Evolutionary conservation across 192 early-diverging fungal species (phyloP), one percentile per base, ranked within the genome.

Genomic region (Coemansia sp.): DNA sequence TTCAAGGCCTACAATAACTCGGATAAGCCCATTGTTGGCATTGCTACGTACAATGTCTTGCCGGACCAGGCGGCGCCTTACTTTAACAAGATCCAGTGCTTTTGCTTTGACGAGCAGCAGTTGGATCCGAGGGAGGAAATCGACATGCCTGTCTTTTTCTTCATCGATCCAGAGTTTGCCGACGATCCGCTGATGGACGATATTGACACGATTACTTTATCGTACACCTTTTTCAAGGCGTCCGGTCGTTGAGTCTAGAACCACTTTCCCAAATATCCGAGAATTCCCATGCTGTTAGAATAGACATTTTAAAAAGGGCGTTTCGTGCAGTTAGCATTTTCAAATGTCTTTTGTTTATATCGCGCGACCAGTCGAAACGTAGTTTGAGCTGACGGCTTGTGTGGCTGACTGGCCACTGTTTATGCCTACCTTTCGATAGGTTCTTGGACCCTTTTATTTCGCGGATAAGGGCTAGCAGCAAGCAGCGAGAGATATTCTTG

Each of bases 71-170:
- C 93, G 0, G 97, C 92, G 12, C 93, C 90, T 68, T 95, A 99
- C 64, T 99, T 99, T 72, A 99, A 99, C 88, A 99, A 99, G 85
- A 95, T 99, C 64, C 97, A 99, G 75, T 99, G 97, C 75, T 99
- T 99, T 69, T 99, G 97, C 77, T 99, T 99, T 85, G 97, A 99
- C 68, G 95, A 98, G 78, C 97, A 99, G 78, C 91, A 89, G 78
- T 82, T 99, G 65, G 85, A 84, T 62, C 90, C 94, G 0, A 87
- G 87, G 10, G 97, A 99, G 78, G 89, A 94, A 59, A 92, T 99
- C 5, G 97, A 99, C 67, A 95, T 95, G 92, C 92, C 92, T 5
- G 91, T 95, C 14, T 99, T 99, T 65, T 99, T 99, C 78, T 99
- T 94, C 72, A 93, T 99, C 63, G 97, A 99, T 66, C 97, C 97